phyloP scores from a whole-genome alignment of 1,284 basidiomycete genomes.

The Microstroma glucosiphilum region DNA sequence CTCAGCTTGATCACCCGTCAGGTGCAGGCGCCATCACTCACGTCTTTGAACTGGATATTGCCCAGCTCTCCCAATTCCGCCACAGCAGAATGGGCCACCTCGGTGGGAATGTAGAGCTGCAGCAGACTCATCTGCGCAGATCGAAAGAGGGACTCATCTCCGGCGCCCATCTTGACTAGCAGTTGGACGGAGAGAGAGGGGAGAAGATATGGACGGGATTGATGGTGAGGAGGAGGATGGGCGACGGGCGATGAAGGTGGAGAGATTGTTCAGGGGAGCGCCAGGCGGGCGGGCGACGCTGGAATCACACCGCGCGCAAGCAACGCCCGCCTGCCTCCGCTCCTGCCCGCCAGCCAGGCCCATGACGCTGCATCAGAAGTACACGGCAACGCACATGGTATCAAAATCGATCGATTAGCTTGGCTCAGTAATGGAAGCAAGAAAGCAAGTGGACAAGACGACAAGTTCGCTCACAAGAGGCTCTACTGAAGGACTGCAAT shows the following conservation, averaged over 20 bases:
- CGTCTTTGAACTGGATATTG: conserved; percentile 96
- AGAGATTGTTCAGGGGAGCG: no score
- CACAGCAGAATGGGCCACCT: conserved; percentile 94
- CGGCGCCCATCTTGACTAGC: conserved; percentile 6
- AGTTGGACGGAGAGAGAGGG: not conserved
- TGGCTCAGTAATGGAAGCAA: no score
- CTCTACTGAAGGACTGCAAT: no score
- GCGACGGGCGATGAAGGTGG: not conserved
- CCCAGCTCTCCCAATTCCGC: conserved; percentile 91
- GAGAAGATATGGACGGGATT: not conserved
- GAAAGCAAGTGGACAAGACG: no score
- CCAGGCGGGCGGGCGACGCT: no score
- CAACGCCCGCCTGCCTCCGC: no score
- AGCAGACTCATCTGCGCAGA: conserved; percentile 76
- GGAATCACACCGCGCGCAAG: no score
- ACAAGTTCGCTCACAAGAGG: no score
- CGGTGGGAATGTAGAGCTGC: conserved; percentile 94
- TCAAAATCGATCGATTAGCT: no score
- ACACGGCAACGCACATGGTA: no score
- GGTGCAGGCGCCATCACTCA: conserved; percentile 52
- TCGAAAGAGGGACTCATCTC: conserved; percentile 46
- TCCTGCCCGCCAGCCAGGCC: no score
- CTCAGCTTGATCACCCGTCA: not conserved
- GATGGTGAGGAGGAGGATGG: not conserved
- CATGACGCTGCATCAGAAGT: no score